Conservation (phyloP, 106 monocot species). For the Alisma plantagoaquatica region DNA sequence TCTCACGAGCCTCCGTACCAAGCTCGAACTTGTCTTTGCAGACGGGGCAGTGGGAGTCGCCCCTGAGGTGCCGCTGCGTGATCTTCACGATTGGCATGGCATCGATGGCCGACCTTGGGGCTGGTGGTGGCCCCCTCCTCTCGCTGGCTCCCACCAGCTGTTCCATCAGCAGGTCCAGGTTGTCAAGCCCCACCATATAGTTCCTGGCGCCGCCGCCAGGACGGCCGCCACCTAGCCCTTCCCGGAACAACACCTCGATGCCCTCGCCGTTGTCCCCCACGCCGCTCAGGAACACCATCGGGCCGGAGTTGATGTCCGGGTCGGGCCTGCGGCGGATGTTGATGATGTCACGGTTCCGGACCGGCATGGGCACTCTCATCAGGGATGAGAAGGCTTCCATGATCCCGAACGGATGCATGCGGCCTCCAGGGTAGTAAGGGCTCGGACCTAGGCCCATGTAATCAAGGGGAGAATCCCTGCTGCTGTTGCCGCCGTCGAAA, state of each 20-base stretch:
- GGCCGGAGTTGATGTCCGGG: conserved; percentile 21
- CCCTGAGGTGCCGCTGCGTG: conserved; percentile 50
- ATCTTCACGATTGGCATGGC: conserved; percentile 67
- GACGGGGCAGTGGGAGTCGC: conserved; percentile 77
- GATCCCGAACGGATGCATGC: conserved; percentile 1
- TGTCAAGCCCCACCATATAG: conserved; percentile 61
- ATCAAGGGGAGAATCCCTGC: too few species aligned
- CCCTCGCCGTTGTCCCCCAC: conserved; percentile 32
- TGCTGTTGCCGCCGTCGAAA: too few species aligned
- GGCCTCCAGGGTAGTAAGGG: conserved; percentile 18
- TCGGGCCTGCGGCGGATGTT: conserved; percentile 24
- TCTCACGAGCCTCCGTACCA: conserved; percentile 58
- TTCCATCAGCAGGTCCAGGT: conserved; percentile 59
- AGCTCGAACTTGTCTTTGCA: conserved; percentile 83
- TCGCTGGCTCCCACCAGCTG: conserved; percentile 25
- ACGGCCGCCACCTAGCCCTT: conserved; percentile 24
- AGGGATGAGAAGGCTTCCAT: conserved; percentile 16
- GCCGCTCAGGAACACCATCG: conserved; percentile 35
- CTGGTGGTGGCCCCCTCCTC: conserved; percentile 60
- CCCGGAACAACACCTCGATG: conserved; percentile 32
- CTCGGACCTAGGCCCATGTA: too few species aligned
- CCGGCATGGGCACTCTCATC: conserved; percentile 9
- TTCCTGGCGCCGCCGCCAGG: conserved; percentile 23
- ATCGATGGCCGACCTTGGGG: conserved; percentile 56
- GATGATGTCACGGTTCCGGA: conserved; percentile 11